Base-by-base conservation (phyloP, 257 asterid genomes). In the Agastache rugosa region DNA sequence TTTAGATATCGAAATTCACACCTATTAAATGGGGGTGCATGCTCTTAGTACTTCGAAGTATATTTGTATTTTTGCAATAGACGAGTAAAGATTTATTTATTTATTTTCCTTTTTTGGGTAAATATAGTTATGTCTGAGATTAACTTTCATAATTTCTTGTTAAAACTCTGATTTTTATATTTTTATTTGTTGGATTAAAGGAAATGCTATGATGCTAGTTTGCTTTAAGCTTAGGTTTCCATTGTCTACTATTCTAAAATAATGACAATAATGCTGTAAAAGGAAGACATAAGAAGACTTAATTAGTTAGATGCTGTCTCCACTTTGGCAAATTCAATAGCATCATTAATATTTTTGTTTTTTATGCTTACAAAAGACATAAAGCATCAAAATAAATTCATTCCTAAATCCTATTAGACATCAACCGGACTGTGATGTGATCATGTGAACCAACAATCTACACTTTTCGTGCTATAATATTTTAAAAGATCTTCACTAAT, bases 141-240 rank as follows among this genome's bases (percentile, higher is more conserved):
- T 1, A 14, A 16, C 23, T 51, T 51, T 51, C 9, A 51, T 8
- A 51, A 17, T 20, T 17, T 29, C 4, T 50, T 27, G 8, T 31
- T 31, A 48, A 9, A n/a, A 17, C n/a, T n/a, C n/a, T n/a, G n/a
- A 25, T 10, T 68, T 62, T 17, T 39, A 25, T 37, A 12, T 37
- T 16, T 45, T 22, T 19, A 20, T 15, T 31, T 22, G 20, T 55
- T 39, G 75, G 75, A 8, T 29, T 19, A 34, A n/a, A 63, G 37
- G 51, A 65, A 54, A 66, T 29, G 42, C 67, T 42, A 59, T 60
- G 48, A 45, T 58, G 74, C 63, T 56, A 37, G 70, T 34, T 66
- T 45, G 70, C 79, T 66, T 67, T 67, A 41, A 29, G 44, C 70
- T 56, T 34, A 75, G 79, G 51, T 73, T 60, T 29, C 42, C 23